Evolutionary conservation across 2,329 filamentous ascomycete species (phyloP), one percentile per base, ranked within the genome.

Genomic region (Dryadomyces quercus-mongolicae): DNA sequence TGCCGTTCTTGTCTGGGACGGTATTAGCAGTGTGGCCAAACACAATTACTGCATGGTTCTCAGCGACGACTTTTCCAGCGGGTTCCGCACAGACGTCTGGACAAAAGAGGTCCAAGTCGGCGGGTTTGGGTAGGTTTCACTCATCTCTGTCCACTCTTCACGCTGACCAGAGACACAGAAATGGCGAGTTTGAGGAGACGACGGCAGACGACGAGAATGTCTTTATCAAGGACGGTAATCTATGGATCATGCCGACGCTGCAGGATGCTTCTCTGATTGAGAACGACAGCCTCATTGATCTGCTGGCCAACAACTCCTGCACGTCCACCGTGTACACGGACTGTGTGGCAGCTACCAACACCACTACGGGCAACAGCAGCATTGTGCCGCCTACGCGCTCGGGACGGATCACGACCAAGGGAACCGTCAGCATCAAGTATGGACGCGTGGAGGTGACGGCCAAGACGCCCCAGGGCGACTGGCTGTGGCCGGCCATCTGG

Each of bases 401-500:
- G 1, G 88, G 81, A 7, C 85, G 88, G 57, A 81, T 94, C 70
- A 85, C 84, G 70, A 91, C 86, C 55, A 85, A 80, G 64, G 78
- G 78, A 46, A 80, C 84, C 16, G 81, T 81, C 7, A 76, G 71
- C 16, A 87, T 94, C 72, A 88, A 82, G 68, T 94, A 87, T 65
- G 88, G 88, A 49, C 85, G 86, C 46, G 77, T 94, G 52, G 86
- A 94, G 65, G 87, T 94, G 5, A 82, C 77, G 1, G 88, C 88
- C 25, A 84, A 84, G 68, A 71, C 93, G 31, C 87, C 88, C 5
- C 68, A 73, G 49, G 88, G 88, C 53, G 88, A 93, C 70, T 93
- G 88, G 88, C 76, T 94, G 12, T 93, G 88, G 88, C 88, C 88
- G 2, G 87, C 87, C n/a, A 92, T 94, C 63, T 91, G 86, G 86